Conservation (phyloP, 176 grass and related monocot species). For the Oryza punctata region DNA sequence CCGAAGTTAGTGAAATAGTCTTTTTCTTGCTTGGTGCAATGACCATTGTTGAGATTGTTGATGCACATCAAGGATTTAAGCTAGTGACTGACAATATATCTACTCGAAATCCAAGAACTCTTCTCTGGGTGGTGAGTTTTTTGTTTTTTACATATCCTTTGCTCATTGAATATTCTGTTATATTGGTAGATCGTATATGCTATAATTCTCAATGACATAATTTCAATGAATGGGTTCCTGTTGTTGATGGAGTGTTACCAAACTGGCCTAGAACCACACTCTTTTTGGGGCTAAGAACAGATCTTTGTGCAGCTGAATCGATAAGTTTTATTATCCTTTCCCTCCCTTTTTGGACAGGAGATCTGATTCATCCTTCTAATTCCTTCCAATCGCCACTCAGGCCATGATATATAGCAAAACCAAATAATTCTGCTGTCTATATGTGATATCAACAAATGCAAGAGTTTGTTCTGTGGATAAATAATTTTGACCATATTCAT, state of each 20-base stretch:
- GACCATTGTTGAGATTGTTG: conserved; percentile 99
- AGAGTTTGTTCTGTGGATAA: background rate
- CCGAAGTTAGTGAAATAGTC: conserved; percentile 97
- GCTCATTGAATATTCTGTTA: background rate
- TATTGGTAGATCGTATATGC: background rate
- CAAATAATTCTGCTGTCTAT: background rate
- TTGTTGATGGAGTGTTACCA: background rate
- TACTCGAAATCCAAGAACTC: conserved; percentile 77
- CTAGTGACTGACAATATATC: conserved; percentile 96
- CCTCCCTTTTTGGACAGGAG: background rate
- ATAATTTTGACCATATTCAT: background rate
- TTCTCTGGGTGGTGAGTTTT: conserved; percentile 93
- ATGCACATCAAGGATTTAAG: conserved; percentile 99
- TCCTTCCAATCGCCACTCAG: background rate
- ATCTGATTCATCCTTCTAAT: background rate
- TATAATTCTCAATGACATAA: conserved; percentile 9
- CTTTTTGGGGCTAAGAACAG: background rate
- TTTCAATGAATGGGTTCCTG: conserved; percentile 10
- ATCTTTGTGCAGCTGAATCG: background rate
- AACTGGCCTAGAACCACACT: background rate
- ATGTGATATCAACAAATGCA: background rate
- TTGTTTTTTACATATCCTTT: conserved; percentile 12
- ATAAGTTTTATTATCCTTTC: background rate
- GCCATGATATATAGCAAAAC: background rate
- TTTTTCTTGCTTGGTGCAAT: conserved; percentile 99